Evolutionary conservation across 805 yeast genomes (phyloP), one percentile per base, ranked within the genome.

Genomic region (Candida loeiensis): DNA sequence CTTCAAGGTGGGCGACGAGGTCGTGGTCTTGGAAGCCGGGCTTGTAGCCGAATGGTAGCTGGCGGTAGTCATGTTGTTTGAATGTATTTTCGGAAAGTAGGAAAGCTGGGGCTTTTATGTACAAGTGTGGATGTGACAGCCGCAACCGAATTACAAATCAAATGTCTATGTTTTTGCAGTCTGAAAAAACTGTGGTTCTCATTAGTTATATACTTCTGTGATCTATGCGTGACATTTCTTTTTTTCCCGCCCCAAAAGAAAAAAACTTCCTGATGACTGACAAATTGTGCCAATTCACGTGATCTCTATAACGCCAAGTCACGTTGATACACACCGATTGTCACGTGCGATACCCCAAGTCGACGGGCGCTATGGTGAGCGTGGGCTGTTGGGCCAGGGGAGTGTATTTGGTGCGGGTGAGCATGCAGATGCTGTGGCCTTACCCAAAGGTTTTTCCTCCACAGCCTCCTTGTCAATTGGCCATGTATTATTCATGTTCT

Each of bases 1-100:
- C 27, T 51, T 55, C 19, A 68, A 43, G 1, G 66, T 57, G 3
- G 69, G 65, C 2, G 73, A 69, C 12, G 62, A 27, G 3, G 43
- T 17, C 6, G 15, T 5, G 15, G 21, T 6, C 6, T 8, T 30
- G 33, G n/a, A 6, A 13, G 17, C 17, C 8, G 31, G 6, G 17
- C 6, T 13, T 4, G 17, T 4, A 27, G 17, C 31, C 4, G 31
- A 13, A 5, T 27, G 17, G 17, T 13, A 16, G n/a, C 33, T 39
- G 13, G 45, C 17, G 17, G 38, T 34, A 15, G 43, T 39, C 39
- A 34, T 34, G 21, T 12, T 37, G 25, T 14, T 17, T 15, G 14
- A 9, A 20, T 8, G 15, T 34, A 13, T 25, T 34, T 12, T 8
- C 19, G 6, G 15, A 13, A 26, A 25, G 14, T 4, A 9, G 26